Base-by-base conservation (phyloP, 2,329 filamentous ascomycete genomes). In the Graphiopsis chlorocephala region DNA sequence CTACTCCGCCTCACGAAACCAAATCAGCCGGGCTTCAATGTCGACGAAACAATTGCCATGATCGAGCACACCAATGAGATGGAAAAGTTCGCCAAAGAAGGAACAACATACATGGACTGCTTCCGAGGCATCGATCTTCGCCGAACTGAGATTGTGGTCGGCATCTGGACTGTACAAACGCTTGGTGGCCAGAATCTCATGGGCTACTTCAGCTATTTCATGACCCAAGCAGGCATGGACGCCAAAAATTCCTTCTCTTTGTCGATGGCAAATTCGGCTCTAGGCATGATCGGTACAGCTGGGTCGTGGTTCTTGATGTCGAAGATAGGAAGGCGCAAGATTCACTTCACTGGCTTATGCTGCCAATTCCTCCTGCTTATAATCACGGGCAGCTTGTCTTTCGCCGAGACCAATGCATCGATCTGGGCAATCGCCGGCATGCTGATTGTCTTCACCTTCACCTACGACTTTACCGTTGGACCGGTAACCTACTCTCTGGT, bases 21-120 rank as follows among this genome's bases (percentile, higher is more conserved):
- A 10, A 61, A 61, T 31, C 59, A 61, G 47, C 23, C 59, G 8
- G n/a, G 38, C 47, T 61, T 61, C 84, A 88, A 94, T 71, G 85
- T 89, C 10, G 89, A 95, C 67, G 90, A 94, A 78, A 94, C 90
- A 0, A 82, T 96, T 50, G 89, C 91, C 71, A 93, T 96, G 90
- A 95, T 96, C 89, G 86, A 92, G 1, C 90, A 94, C 73, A 96
- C 92, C 0, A 92, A 63, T 35, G 61, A 56, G 33, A 63, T 63
- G 28, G 61, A 63, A 25, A 61, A 26, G 35, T 14, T 61, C 11
- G 59, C 70, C 45, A 67, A 63, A 31, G 50, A 63, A 25, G 52
- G 52, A 8, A 63, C 61, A 8, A 56, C 74, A 15, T 70, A 68
- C 64, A 62, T 58, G 45, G 76, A 79, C 53, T 77, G 74, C 67